Percentiles rank a stretch among this genome's conserved stretches.
Conservation (phyloP, 148 eudicot genomes). For the Nepenthes mirabilis region DNA sequence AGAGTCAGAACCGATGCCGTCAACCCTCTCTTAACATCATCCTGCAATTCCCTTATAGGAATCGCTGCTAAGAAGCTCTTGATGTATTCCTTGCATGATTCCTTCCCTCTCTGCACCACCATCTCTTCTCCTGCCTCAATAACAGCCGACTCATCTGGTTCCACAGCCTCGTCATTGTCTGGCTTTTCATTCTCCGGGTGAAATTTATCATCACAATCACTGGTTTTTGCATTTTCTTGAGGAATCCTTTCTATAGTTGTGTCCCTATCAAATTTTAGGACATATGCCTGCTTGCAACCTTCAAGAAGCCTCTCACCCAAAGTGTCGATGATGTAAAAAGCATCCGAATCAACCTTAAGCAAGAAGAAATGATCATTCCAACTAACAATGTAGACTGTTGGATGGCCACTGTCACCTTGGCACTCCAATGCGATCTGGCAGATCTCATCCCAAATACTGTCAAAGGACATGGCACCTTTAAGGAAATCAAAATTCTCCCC, state of each 20-base stretch:
- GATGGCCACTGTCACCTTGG: conserved; percentile 4
- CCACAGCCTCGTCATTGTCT: background rate
- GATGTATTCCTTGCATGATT: conserved; percentile 67
- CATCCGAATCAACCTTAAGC: conserved; percentile 35
- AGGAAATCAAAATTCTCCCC: conserved; percentile 45
- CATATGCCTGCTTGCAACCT: conserved; percentile 34
- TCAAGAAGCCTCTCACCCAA: conserved; percentile 37
- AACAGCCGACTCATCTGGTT: conserved; percentile 6
- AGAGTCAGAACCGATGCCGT: conserved; percentile 40
- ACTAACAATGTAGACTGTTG: conserved; percentile 39
- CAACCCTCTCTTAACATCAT: conserved; percentile 59
- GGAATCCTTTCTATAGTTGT: conserved; percentile 26
- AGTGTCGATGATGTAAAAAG: conserved; percentile 36
- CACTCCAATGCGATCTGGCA: conserved; percentile 9
- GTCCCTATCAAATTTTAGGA: conserved; percentile 30
- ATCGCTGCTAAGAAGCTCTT: conserved; percentile 83
- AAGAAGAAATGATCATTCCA: conserved; percentile 46
- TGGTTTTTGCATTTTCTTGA: conserved; percentile 6
- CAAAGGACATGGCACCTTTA: conserved; percentile 51
- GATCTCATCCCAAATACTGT: conserved; percentile 55
- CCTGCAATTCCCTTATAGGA: conserved; percentile 61
- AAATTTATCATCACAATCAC: conserved; percentile 4
- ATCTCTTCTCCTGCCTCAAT: background rate
- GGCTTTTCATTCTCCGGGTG: background rate
- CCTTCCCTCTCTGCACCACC: conserved; percentile 38